A percentile compares a stretch with the other conserved stretches of the same genome.
These are phyloP conservation scores for Rhodotorula graminis DNA, from an alignment of 768 basidiomycete species.

Conservation along the genomic window DNA sequence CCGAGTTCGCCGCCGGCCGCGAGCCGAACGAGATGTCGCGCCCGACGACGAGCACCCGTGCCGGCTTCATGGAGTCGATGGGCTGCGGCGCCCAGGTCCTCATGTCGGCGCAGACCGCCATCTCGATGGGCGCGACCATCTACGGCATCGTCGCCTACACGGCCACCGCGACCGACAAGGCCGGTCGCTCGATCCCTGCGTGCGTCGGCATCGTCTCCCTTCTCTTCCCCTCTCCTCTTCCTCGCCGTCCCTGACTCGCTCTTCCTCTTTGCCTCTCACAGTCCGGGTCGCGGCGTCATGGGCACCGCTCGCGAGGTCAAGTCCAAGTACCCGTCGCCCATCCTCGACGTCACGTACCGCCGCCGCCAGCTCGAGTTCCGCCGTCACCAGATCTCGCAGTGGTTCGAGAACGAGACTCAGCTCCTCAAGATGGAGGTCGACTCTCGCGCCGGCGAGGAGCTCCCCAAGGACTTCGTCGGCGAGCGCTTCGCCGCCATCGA, in stretches of 20 bases:
- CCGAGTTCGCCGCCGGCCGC: constrained; percentile 97
- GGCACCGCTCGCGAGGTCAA: constrained; percentile 80
- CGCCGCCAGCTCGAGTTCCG: constrained; percentile 92
- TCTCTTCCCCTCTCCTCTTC: too few species aligned
- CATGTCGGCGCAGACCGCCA: constrained; percentile 93
- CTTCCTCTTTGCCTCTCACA: not conserved
- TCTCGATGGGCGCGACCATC: constrained; percentile 88
- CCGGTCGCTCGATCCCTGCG: constrained; percentile 94
- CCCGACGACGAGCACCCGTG: constrained; percentile 89
- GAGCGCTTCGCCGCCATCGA: constrained; percentile 78
- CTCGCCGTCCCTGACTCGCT: too few species aligned
- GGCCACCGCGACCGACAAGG: constrained; percentile 96
- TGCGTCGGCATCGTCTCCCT: not conserved
- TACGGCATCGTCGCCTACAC: constrained; percentile 82
- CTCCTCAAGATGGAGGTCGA: constrained; percentile 76
- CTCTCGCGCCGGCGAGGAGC: constrained; percentile 48
- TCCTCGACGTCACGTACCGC: constrained; percentile 81
- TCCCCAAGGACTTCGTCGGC: constrained; percentile 67
- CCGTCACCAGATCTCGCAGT: constrained; percentile 86
- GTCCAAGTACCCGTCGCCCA: constrained; percentile 64
- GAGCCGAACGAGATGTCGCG: constrained; percentile 99
- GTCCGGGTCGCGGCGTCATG: constrained; percentile 84
- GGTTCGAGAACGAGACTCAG: constrained; percentile 82
- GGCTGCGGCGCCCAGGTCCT: constrained; percentile 95
- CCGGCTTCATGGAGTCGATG: constrained; percentile 92